Evolutionary conservation across 495 filamentous ascomycete genomes (phyloP), one percentile per base, ranked within the genome.

Genomic region (Talaromyces trachyspermus): DNA sequence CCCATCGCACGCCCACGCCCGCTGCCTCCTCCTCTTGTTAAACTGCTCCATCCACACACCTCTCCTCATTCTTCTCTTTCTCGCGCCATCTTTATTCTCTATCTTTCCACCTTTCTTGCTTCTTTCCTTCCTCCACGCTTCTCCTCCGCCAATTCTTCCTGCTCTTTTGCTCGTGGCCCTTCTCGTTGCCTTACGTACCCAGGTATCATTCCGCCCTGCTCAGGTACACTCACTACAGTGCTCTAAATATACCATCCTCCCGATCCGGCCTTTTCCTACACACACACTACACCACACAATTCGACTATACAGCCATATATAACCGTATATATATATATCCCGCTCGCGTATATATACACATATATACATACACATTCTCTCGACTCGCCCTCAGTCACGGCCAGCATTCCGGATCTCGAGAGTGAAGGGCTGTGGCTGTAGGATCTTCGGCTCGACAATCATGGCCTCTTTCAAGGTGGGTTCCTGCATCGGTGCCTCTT

Each of bases 391-490:
- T 29, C 22, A 49, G 32, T 41, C 38, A 25, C n/a, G 22, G 41
- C 18, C 18, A 39, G 26, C 47, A 32, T 1, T 54, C 40, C 43
- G 50, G 37, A 30, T 38, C 49, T 50, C 42, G 45, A 18, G 48
- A 39, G 49, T 44, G 47, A 56, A 50, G 58, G 64, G 50, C 62
- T 62, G 57, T 66, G 60, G 54, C 58, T 60, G 57, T 59, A 55
- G 56, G 50, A 49, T 55, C 58, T 59, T 56, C 54, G 61, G 43
- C 53, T 54, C 54, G 22, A 53, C 48, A 43, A 62, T 49, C 48
- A 72, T 72, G 69, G 67, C 69, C 45, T 72, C 69, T 23, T 71
- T 72, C 68, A 71, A 71, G 56, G 69, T 72, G 62, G 24, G 15
- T 43, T n/a, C n/a, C n/a, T n/a, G n/a, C n/a, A n/a, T n/a, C n/a